Evolutionary conservation across 306 rosid species (phyloP).

Genomic region (Boehmeria nivea): DNA sequence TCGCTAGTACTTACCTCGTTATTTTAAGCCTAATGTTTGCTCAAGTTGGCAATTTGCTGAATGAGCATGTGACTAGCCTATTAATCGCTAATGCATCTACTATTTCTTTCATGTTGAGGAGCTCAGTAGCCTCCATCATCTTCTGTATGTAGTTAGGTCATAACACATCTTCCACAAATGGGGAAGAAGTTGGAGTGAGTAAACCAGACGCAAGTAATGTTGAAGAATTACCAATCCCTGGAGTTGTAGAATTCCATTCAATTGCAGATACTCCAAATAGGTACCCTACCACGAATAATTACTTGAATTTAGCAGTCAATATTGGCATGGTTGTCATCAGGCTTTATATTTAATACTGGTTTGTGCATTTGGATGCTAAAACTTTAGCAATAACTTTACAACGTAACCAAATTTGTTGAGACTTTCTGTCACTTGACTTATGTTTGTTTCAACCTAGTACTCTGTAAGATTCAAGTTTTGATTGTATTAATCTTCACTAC

Average conservation of each 20-base stretch:
- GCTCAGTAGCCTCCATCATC: not conserved
- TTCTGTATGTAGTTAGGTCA: conserved; percentile 34
- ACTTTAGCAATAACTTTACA: no score
- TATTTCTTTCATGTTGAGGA: not conserved
- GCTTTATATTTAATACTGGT: no score
- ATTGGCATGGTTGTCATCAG: not conserved
- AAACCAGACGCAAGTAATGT: conserved; percentile 20
- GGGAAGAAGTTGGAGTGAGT: conserved; percentile 25
- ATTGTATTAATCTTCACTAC: no score
- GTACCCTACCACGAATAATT: conserved; percentile 34
- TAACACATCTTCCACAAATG: conserved; percentile 21
- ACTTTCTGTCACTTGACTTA: no score
- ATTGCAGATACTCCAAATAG: conserved; percentile 21
- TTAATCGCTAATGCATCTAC: not conserved
- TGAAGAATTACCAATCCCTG: conserved; percentile 20
- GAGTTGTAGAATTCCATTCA: conserved; percentile 24
- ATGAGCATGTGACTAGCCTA: no score
- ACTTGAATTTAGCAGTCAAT: not conserved
- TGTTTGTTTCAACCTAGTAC: no score
- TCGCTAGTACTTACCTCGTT: no score
- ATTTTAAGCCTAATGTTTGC: no score
- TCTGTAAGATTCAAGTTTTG: no score
- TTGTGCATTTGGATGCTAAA: no score
- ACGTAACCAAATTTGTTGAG: no score
- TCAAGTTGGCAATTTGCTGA: no score